These are phyloP conservation scores for Lentinula novae-zelandiae DNA, from an alignment of 1,284 basidiomycete species.

Conservation along the genomic window DNA sequence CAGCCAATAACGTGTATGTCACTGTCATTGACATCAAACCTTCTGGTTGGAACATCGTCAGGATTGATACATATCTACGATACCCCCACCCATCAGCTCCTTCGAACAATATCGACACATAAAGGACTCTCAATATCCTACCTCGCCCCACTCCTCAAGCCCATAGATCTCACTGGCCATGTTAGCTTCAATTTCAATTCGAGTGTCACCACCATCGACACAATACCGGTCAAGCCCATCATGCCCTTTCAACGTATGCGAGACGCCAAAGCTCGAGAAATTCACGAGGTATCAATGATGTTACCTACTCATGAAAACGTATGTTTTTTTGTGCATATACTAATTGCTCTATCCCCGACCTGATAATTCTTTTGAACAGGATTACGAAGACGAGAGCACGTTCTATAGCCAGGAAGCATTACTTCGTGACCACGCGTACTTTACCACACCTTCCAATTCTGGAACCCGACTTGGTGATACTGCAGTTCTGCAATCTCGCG, in stretches of 20 bases:
- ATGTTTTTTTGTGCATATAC: slow-evolving; percentile 18
- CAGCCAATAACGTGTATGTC: slow-evolving; percentile 68
- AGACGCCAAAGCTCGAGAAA: slow-evolving; percentile 60
- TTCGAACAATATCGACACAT: slow-evolving; percentile 74
- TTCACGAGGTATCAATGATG: slow-evolving; percentile 63
- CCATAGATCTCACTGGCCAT: slow-evolving; percentile 80
- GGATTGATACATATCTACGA: slow-evolving; percentile 85
- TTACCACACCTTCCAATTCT: slow-evolving; percentile 41
- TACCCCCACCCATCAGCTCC: slow-evolving; percentile 84
- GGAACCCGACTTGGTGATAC: slow-evolving; percentile 29
- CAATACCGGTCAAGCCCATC: slow-evolving; percentile 63
- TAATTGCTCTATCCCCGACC: not conserved
- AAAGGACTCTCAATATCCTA: slow-evolving; percentile 74
- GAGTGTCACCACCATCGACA: slow-evolving; percentile 46
- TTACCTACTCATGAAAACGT: slow-evolving; percentile 45
- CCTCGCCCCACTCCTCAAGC: slow-evolving; percentile 74
- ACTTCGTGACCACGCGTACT: slow-evolving; percentile 57
- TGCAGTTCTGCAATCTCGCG: slow-evolving; percentile 44
- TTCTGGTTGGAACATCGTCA: slow-evolving; percentile 70
- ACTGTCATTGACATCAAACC: slow-evolving; percentile 72
- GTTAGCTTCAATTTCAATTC: slow-evolving; percentile 49
- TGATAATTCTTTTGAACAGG: slow-evolving; percentile 16
- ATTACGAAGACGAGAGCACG: slow-evolving; percentile 25
- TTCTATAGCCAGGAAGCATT: slow-evolving; percentile 51
- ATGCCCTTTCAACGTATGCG: slow-evolving; percentile 68